A percentile compares a stretch with the other conserved stretches of the same genome.
Conservation (phyloP, 1,284 basidiomycete genomes). For the Chondrostereum purpureum region DNA sequence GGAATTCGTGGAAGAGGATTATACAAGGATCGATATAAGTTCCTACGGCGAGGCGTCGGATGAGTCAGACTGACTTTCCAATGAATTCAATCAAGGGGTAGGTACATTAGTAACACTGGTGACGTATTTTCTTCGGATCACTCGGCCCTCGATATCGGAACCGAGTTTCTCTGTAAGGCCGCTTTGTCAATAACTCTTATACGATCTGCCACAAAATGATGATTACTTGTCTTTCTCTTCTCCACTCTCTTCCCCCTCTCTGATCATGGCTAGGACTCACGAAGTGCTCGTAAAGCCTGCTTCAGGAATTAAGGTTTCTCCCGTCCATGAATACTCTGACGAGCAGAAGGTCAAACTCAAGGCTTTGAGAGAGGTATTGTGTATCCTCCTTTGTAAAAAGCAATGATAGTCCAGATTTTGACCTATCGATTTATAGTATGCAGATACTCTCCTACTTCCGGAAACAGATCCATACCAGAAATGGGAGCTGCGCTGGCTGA, state of each 20-base stretch:
- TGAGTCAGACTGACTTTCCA: too few species aligned
- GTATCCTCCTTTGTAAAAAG: slow-evolving; percentile 2
- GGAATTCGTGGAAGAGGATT: too few species aligned
- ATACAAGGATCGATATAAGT: too few species aligned
- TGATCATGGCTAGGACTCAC: slow-evolving; percentile 12
- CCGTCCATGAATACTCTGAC: slow-evolving; percentile 54
- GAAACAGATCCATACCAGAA: slow-evolving; percentile 60
- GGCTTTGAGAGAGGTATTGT: slow-evolving; percentile 52
- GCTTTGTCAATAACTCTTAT: neutral
- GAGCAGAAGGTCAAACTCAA: slow-evolving; percentile 57
- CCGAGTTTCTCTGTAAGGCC: too few species aligned
- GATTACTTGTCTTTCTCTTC: neutral
- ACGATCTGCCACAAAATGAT: neutral
- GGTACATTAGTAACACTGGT: too few species aligned
- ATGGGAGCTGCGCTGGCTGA: slow-evolving; percentile 75
- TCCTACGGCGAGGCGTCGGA: too few species aligned
- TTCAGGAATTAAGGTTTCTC: slow-evolving; percentile 38
- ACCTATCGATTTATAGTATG: slow-evolving; percentile 56
- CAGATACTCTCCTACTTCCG: slow-evolving; percentile 55
- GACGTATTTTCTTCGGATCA: too few species aligned
- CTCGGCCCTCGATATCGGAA: too few species aligned
- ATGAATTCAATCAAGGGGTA: too few species aligned
- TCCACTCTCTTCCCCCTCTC: neutral
- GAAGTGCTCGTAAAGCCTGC: slow-evolving; percentile 27
- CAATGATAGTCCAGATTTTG: neutral